These are phyloP conservation scores for Gentiana dahurica DNA, from an alignment of 257 asterid species.

Conservation along the genomic window DNA sequence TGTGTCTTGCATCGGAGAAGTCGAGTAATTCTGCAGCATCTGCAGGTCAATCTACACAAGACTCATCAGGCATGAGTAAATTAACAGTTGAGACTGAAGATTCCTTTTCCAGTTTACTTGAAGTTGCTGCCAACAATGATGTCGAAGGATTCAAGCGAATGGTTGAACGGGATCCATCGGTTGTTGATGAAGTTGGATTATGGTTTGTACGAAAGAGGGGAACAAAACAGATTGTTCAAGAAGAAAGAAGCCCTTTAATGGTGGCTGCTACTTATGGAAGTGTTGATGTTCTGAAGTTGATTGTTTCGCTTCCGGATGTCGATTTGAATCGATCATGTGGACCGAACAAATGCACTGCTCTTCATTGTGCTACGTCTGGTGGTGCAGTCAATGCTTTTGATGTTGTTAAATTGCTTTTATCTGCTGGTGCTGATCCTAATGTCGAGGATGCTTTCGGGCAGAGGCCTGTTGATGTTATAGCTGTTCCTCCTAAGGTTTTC, in stretches of 20 bases:
- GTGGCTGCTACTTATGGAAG: constrained; percentile 89
- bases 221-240: constrained; percentile 50
- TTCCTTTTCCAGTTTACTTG: constrained; percentile 69
- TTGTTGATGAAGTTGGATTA: constrained; percentile 59
- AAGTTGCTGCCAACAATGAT: constrained; percentile 78
- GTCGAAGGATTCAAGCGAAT: constrained; percentile 53
- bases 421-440: constrained; percentile 87
- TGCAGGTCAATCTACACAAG: constrained; percentile 12
- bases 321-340: constrained; percentile 77
- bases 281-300: constrained; percentile 63
- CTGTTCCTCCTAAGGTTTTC: constrained; percentile 43
- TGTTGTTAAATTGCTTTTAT: constrained; percentile 56
- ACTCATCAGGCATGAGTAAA: constrained; percentile 21
- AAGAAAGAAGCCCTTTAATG: constrained; percentile 81
- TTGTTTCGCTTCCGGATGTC: constrained; percentile 74
- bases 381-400: constrained; percentile 49
- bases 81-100: constrained; percentile 55
- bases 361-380: constrained; percentile 85
- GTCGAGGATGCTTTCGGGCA: constrained; percentile 52
- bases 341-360: constrained; percentile 71
- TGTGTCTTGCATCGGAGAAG: constrained; percentile 47
- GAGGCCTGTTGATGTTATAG: constrained; percentile 60
- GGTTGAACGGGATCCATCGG: constrained; percentile 62
- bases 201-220: constrained; percentile 79
- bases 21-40: constrained; percentile 21